A percentile compares a stretch with the other conserved stretches of the same genome.
Conservation (phyloP, 2,329 filamentous ascomycete genomes). For the Cadophora gregata region DNA sequence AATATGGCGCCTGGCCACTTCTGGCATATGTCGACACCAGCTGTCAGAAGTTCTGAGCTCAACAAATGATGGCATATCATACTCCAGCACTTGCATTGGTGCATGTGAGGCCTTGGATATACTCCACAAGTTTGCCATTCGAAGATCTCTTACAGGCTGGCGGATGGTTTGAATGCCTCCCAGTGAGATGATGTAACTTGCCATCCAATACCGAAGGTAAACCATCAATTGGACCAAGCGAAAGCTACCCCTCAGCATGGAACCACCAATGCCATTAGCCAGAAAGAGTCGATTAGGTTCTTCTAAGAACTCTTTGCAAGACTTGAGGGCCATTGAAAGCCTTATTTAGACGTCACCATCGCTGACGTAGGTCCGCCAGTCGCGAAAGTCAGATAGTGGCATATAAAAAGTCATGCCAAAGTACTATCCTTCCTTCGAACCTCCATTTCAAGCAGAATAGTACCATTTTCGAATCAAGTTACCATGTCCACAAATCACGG, state of each 20-base stretch:
- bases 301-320: not conserved
- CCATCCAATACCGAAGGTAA: not conserved
- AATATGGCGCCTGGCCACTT: conserved; percentile 6
- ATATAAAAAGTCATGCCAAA: conserved; percentile 1
- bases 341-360: not conserved
- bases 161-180: not conserved
- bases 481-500: conserved; percentile 43
- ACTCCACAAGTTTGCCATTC: not conserved
- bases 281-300: not conserved
- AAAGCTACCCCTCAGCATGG: not conserved
- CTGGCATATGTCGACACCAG: conserved; percentile 1
- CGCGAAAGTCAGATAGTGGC: not conserved
- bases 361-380: conserved; percentile 1
- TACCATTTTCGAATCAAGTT: not conserved
- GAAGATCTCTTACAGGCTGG: not conserved
- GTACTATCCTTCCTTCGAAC: too few relatives aligned
- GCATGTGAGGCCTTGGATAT: not conserved
- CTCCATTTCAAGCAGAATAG: not conserved
- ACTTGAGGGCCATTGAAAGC: not conserved
- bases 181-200: not conserved
- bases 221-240: not conserved
- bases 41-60: not conserved
- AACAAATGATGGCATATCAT: not conserved
- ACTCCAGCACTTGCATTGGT: not conserved
- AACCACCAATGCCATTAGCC: not conserved